Percentiles rank a stretch among this genome's conserved stretches.
Conservation (phyloP, 2,329 filamentous ascomycete genomes). For the Stromatinia cepivora region DNA sequence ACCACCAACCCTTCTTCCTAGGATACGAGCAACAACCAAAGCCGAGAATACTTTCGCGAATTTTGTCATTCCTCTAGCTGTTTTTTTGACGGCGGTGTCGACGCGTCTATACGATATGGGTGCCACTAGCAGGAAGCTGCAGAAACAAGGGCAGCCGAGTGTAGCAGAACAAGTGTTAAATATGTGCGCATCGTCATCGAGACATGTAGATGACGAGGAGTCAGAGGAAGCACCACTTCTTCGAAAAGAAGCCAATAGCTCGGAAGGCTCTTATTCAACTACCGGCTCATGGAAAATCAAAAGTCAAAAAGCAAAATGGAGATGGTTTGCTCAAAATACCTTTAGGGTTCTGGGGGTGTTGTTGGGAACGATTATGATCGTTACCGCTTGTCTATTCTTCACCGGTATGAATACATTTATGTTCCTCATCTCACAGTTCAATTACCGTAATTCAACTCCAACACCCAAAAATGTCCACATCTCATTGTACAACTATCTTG, state of each 20-base stretch:
- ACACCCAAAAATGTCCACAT: background rate
- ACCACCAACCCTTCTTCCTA: background rate
- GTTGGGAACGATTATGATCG: constrained; percentile 33
- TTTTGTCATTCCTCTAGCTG: constrained; percentile 33
- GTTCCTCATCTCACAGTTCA: too few relatives aligned
- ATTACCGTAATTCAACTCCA: background rate
- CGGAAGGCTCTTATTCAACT: constrained; percentile 1
- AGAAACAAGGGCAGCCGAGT: constrained; percentile 10
- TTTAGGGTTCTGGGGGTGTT: constrained; percentile 32
- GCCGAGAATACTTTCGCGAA: constrained; percentile 24
- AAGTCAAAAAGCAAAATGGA: background rate
- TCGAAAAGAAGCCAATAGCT: constrained; percentile 21
- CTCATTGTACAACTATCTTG: background rate
- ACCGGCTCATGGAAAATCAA: background rate
- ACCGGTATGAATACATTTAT: background rate
- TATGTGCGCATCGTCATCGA: background rate
- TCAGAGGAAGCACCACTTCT: constrained; percentile 35
- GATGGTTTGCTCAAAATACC: constrained; percentile 33
- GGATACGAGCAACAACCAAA: constrained; percentile 14
- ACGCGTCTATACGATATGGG: constrained; percentile 35
- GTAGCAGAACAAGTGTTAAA: constrained; percentile 11
- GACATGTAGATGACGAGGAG: constrained; percentile 17
- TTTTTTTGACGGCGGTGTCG: constrained; percentile 28
- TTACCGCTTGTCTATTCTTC: constrained; percentile 34
- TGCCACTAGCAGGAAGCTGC: constrained; percentile 17